A percentile compares a stretch with the other conserved stretches of the same genome.
These are phyloP conservation scores for Piper longum DNA, from an alignment of 164 flowering plant species.

Conservation along the genomic window DNA sequence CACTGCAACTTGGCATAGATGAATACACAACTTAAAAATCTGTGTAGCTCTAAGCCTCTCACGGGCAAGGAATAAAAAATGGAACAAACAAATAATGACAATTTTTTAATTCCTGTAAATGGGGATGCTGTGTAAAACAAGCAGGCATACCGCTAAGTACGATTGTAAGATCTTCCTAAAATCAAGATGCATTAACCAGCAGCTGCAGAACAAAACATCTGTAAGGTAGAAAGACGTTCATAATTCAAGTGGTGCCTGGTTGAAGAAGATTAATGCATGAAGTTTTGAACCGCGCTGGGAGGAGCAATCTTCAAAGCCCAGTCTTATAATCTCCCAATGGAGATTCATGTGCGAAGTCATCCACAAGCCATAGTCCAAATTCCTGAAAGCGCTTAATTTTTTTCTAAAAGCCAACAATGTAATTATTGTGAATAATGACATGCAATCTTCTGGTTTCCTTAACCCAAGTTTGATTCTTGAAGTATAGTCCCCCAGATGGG, in stretches of 20 bases:
- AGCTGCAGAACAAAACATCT: too few species aligned
- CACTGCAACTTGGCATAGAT: too few species aligned
- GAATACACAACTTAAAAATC: too few species aligned
- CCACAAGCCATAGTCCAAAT: conserved; percentile 77
- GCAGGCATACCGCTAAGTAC: not conserved
- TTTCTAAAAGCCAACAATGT: conserved; percentile 78
- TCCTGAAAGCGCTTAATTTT: conserved; percentile 85
- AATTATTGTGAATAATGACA: conserved; percentile 84
- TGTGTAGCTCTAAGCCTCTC: too few species aligned
- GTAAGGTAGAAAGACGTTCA: not conserved
- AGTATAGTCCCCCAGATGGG: conserved; percentile 87
- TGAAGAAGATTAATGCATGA: not conserved
- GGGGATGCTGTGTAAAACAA: not conserved
- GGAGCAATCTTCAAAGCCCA: not conserved
- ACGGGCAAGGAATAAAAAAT: too few species aligned
- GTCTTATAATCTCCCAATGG: conserved; percentile 50
- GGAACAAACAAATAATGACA: not conserved
- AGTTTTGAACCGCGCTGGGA: not conserved
- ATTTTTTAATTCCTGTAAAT: not conserved
- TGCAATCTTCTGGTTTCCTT: conserved; percentile 73
- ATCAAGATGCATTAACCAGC: not conserved
- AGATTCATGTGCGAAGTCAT: conserved; percentile 62
- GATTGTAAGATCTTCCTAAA: too few species aligned
- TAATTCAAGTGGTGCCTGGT: not conserved
- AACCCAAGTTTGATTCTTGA: conserved; percentile 93